A percentile compares a stretch with the other conserved stretches of the same genome.
These are phyloP conservation scores for Jatropha multifida DNA, from an alignment of 441 rosid genomes.

Conservation along the genomic window DNA sequence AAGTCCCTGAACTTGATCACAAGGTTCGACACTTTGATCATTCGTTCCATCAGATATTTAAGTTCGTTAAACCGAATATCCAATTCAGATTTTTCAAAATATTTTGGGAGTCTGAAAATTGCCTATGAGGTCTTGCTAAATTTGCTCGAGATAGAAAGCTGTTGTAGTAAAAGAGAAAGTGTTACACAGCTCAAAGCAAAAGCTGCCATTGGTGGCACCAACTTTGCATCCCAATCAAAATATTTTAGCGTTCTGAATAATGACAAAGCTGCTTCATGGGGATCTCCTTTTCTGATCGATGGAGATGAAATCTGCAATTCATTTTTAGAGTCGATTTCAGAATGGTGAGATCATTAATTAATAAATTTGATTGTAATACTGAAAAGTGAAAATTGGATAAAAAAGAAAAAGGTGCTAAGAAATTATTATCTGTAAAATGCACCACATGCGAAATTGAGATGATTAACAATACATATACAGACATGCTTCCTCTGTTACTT, in stretches of 20 bases:
- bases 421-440: too few relatives aligned
- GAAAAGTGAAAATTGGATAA: too few relatives aligned
- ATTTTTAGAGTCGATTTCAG: not conserved
- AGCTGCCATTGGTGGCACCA: conserved; percentile 77
- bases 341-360: too few relatives aligned
- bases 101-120: conserved; percentile 55
- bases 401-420: too few relatives aligned
- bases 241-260: conserved; percentile 58
- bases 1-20: conserved; percentile 62
- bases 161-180: conserved; percentile 79
- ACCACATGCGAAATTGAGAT: too few relatives aligned
- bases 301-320: conserved; percentile 56
- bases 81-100: conserved; percentile 36
- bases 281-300: conserved; percentile 60
- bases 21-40: conserved; percentile 58
- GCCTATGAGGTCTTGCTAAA: conserved; percentile 73
- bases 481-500: too few relatives aligned
- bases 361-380: not conserved
- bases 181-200: conserved; percentile 85
- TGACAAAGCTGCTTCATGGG: conserved; percentile 58
- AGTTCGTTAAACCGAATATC: conserved; percentile 27
- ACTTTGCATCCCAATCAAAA: conserved; percentile 85
- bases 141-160: conserved; percentile 54
- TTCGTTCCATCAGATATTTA: conserved; percentile 51
- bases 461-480: too few relatives aligned